Conservation (phyloP, 2,329 filamentous ascomycete genomes). For the Phyllosticta citriasiana region DNA sequence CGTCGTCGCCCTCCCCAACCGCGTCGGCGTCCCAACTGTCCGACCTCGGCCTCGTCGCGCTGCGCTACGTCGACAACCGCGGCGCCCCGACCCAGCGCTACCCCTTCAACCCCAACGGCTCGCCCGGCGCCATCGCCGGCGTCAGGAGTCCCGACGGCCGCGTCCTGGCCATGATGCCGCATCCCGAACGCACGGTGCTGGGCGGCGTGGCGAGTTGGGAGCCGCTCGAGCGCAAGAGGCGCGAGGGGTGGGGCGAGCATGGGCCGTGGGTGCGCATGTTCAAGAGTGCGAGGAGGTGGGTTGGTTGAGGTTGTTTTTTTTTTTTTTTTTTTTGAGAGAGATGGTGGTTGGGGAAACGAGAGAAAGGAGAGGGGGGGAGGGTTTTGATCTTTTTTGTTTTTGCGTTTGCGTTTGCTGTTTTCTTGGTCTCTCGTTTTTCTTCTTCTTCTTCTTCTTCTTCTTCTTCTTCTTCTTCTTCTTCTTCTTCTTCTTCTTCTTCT, state of each 20-base stretch:
- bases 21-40: slow-evolving; percentile 44
- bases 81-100: slow-evolving; percentile 68
- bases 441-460: too few species aligned
- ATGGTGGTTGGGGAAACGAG: too few species aligned
- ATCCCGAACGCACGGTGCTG: slow-evolving; percentile 82
- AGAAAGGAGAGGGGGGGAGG: too few species aligned
- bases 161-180: slow-evolving; percentile 84
- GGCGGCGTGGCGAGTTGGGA: slow-evolving; percentile 68
- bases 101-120: slow-evolving; percentile 83
- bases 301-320: slow-evolving; percentile 42
- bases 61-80: slow-evolving; percentile 81
- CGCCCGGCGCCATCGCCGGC: slow-evolving; percentile 69
- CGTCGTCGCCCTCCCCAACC: slow-evolving; percentile 26
- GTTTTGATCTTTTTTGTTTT: too few species aligned
- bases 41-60: slow-evolving; percentile 58
- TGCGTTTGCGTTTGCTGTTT: too few species aligned
- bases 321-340: too few species aligned
- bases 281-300: slow-evolving; percentile 79
- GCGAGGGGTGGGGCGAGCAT: slow-evolving; percentile 63
- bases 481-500: too few species aligned
- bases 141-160: slow-evolving; percentile 68
- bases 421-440: too few species aligned
- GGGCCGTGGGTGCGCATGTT: slow-evolving; percentile 83
- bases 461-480: too few species aligned
- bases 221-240: slow-evolving; percentile 44